These are phyloP conservation scores for Nakaseomyces bracarensis DNA, from an alignment of 1,139 yeast genomes.

Conservation along the genomic window DNA sequence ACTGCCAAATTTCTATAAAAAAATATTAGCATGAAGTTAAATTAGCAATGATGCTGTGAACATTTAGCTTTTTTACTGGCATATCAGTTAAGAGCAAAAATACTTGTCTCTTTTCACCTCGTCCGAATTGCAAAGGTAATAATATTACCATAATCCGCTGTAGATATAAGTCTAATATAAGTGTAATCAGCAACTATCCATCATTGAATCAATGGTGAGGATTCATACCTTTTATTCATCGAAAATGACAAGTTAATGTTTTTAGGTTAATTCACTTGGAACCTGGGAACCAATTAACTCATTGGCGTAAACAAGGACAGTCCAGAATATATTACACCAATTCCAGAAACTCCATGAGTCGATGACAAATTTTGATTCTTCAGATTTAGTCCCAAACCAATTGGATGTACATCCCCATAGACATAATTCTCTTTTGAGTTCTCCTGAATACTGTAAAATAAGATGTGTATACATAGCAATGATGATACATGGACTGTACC, in stretches of 20 bases:
- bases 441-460: constrained; percentile 82
- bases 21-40: too few species aligned
- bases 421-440: constrained; percentile 50
- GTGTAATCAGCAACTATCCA: too few species aligned
- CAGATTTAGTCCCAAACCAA: constrained; percentile 13
- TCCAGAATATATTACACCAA: constrained; percentile 82
- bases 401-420: constrained; percentile 45
- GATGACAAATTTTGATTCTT: constrained; percentile 36
- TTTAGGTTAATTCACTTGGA: constrained; percentile 1
- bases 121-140: too few species aligned
- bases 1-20: too few species aligned
- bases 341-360: constrained; percentile 94
- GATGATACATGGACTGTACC: constrained; percentile 87
- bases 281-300: constrained; percentile 45
- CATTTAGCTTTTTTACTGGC: too few species aligned
- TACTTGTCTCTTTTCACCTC: too few species aligned
- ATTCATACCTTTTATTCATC: too few species aligned
- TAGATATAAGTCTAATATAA: too few species aligned
- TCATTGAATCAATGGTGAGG: too few species aligned
- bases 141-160: too few species aligned
- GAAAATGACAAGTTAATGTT: background rate
- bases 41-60: too few species aligned
- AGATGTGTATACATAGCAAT: constrained; percentile 92
- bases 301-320: constrained; percentile 67
- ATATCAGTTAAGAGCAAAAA: too few species aligned